phyloP scores from a whole-genome alignment of 2,329 filamentous ascomycete genomes.

The Botrytis medusae region DNA sequence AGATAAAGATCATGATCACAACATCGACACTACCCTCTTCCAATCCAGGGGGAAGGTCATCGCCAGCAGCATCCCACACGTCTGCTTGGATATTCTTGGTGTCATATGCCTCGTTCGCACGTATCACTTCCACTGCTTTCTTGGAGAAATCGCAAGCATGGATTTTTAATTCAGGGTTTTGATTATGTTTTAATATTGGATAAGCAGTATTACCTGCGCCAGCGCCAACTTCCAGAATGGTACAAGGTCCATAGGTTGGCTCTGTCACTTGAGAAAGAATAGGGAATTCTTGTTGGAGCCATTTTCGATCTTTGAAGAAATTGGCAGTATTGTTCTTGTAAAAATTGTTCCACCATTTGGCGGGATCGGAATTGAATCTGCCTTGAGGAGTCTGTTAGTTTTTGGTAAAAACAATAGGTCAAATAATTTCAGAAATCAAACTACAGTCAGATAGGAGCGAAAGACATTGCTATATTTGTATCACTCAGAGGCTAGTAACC shows the following conservation, averaged over 20 bases:
- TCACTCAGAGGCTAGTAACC: constrained; percentile 55
- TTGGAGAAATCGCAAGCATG: constrained; percentile 97
- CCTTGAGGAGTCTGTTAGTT: constrained; percentile 51
- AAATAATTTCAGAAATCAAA: constrained; percentile 24
- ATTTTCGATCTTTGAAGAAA: constrained; percentile 99
- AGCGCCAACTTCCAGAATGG: constrained; percentile 86
- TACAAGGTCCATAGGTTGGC: constrained; percentile 65
- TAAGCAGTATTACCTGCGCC: constrained; percentile 97
- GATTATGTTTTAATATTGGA: constrained; percentile 80
- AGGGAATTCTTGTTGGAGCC: constrained; percentile 94
- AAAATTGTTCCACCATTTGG: constrained; percentile 97
- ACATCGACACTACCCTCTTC: constrained; percentile 81
- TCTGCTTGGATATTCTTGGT: constrained; percentile 75
- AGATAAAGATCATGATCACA: constrained; percentile 94
- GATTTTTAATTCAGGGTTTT: constrained; percentile 77
- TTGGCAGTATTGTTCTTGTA: constrained; percentile 97
- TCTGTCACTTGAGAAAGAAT: constrained; percentile 74
- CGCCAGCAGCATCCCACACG: constrained; percentile 85
- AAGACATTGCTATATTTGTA: constrained; percentile 58
- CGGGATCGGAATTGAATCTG: constrained; percentile 86
- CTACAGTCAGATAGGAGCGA: constrained; percentile 69
- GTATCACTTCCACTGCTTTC: constrained; percentile 91
- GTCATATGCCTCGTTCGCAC: constrained; percentile 74
- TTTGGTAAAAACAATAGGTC: constrained; percentile 19
- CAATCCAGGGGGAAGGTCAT: constrained; percentile 73